phyloP scores from a whole-genome alignment of 2,329 filamentous ascomycete species.

The Thermoascus crustaceus region DNA sequence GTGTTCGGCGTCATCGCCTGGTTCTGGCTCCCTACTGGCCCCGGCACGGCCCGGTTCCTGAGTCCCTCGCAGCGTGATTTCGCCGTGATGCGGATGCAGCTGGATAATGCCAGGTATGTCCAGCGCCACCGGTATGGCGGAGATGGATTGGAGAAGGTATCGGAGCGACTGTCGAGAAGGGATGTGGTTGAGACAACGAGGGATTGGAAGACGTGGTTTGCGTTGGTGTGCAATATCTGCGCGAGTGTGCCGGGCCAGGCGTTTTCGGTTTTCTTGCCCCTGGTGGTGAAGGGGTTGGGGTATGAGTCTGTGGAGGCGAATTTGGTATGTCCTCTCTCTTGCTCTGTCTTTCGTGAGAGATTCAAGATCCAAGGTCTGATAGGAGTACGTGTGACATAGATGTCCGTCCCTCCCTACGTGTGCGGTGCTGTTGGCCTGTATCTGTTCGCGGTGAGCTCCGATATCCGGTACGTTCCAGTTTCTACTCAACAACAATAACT shows the following conservation, averaged over 20 bases:
- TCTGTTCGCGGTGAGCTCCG: slow-evolving; percentile 39
- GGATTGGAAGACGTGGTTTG: slow-evolving; percentile 32
- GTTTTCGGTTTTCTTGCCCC: slow-evolving; percentile 55
- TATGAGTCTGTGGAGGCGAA: slow-evolving; percentile 46
- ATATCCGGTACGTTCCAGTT: slow-evolving; percentile 24
- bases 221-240: slow-evolving; percentile 56
- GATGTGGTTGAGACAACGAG: slow-evolving; percentile 26
- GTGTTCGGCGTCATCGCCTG: slow-evolving; percentile 8
- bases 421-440: slow-evolving; percentile 43
- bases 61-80: neutral
- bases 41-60: slow-evolving; percentile 2
- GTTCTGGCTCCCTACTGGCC: slow-evolving; percentile 3
- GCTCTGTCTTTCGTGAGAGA: too few species aligned
- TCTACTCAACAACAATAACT: too few species aligned
- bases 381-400: slow-evolving; percentile 24
- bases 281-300: slow-evolving; percentile 47
- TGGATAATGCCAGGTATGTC: slow-evolving; percentile 3
- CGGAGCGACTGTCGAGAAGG: slow-evolving; percentile 17
- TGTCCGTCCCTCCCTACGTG: slow-evolving; percentile 55
- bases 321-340: slow-evolving; percentile 26
- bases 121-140: slow-evolving; percentile 5
- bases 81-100: slow-evolving; percentile 1
- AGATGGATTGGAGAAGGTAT: slow-evolving; percentile 9
- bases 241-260: slow-evolving; percentile 51
- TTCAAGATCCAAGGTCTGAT: too few species aligned